A percentile compares a stretch with the other conserved stretches of the same genome.
These are phyloP conservation scores for Pseudonitzschia delicatissima DNA, from an alignment of 108 stramenopile species.

Conservation along the genomic window DNA sequence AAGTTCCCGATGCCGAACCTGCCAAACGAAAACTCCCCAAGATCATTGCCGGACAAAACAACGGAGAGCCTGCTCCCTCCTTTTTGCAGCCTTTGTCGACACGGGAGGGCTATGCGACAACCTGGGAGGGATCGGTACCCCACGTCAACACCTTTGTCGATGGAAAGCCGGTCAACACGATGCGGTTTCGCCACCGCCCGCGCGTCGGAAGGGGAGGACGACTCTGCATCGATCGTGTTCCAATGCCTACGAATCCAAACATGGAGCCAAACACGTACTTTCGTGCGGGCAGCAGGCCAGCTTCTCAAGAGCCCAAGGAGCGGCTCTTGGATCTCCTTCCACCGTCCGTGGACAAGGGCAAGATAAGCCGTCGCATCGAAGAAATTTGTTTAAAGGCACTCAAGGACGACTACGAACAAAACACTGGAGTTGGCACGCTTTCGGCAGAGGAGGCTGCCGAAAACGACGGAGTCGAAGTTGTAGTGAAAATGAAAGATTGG, in stretches of 20 bases:
- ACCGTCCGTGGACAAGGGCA: conserved; percentile 47
- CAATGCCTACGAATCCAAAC: conserved; percentile 40
- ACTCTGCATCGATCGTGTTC: conserved; percentile 75
- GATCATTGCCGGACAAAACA: conserved; percentile 71
- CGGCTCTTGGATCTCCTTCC: conserved; percentile 66
- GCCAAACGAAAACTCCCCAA: conserved; percentile 6
- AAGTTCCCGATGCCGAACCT: neutral
- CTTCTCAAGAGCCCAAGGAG: conserved; percentile 26
- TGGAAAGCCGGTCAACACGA: conserved; percentile 38
- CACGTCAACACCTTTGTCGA: conserved; percentile 67
- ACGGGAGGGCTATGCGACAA: conserved; percentile 55
- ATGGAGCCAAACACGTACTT: conserved; percentile 38
- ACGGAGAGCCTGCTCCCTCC: conserved; percentile 71
- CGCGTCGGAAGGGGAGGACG: conserved; percentile 86
- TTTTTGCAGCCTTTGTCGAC: conserved; percentile 71
- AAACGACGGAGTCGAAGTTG: conserved; percentile 54
- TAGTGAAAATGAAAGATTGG: conserved; percentile 74
- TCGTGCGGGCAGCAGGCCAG: conserved; percentile 42
- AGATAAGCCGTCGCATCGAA: conserved; percentile 59
- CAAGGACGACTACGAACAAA: conserved; percentile 55
- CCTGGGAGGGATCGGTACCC: conserved; percentile 62
- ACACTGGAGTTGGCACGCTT: neutral
- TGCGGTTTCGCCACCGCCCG: conserved; percentile 67
- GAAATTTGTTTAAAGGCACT: conserved; percentile 60
- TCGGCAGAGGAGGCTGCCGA: conserved; percentile 28